Evolutionary conservation across 768 basidiomycete species (phyloP).

Genomic region (Auricularia auricula-judae): DNA sequence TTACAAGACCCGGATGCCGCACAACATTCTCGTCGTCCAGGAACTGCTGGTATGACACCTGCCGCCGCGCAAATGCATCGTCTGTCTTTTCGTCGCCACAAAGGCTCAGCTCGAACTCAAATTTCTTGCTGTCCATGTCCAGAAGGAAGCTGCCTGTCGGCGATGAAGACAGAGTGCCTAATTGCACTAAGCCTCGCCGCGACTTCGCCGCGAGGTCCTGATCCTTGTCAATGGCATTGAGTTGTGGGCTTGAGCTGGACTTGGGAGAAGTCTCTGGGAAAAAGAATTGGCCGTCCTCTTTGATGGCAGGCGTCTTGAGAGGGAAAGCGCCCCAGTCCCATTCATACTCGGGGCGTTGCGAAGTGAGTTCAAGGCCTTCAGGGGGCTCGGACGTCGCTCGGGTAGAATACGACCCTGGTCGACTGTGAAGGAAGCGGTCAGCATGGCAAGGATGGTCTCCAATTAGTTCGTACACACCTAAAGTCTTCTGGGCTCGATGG

Average conservation of each 20-base stretch:
- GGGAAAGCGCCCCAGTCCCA: slow-evolving; percentile 96
- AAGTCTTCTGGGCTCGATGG: slow-evolving; percentile 7
- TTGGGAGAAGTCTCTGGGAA: background rate
- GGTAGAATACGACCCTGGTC: slow-evolving; percentile 14
- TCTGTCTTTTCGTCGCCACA: slow-evolving; percentile 22
- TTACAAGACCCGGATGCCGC: slow-evolving; percentile 52
- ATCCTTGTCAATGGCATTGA: slow-evolving; percentile 9
- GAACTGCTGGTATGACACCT: slow-evolving; percentile 54
- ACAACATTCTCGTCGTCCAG: slow-evolving; percentile 54
- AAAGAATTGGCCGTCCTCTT: slow-evolving; percentile 1
- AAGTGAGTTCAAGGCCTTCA: slow-evolving; percentile 29
- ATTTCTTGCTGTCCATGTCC: slow-evolving; percentile 43
- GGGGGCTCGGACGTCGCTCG: slow-evolving; percentile 56
- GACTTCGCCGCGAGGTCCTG: slow-evolving; percentile 14
- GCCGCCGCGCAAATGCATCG: slow-evolving; percentile 40
- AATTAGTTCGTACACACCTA: background rate
- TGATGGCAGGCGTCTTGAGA: slow-evolving; percentile 51
- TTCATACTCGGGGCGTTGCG: slow-evolving; percentile 45
- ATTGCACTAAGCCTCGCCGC: background rate
- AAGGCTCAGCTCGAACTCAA: slow-evolving; percentile 69
- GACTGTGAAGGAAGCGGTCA: background rate
- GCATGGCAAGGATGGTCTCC: background rate
- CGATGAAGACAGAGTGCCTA: slow-evolving; percentile 3
- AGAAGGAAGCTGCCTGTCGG: slow-evolving; percentile 45
- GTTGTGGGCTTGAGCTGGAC: background rate